A percentile compares a stretch with the other conserved stretches of the same genome.
These are phyloP conservation scores for Termitomyces sp. DNA, from an alignment of 768 basidiomycete species.

Conservation along the genomic window DNA sequence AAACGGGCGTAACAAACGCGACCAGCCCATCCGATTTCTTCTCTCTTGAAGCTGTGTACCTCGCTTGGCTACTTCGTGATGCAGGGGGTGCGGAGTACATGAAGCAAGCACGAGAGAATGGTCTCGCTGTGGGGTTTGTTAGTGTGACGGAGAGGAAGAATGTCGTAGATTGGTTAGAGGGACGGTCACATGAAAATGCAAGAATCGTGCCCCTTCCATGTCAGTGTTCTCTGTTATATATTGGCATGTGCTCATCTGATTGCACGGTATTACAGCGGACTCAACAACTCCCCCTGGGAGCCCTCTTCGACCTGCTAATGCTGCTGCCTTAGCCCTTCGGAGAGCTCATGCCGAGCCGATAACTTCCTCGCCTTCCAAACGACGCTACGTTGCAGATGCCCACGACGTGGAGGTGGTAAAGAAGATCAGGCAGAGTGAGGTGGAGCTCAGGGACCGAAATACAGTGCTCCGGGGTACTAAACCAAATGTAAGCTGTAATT, in stretches of 20 bases:
- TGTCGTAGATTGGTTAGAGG: slow-evolving; percentile 82
- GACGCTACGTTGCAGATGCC: slow-evolving; percentile 72
- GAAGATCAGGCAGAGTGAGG: slow-evolving; percentile 67
- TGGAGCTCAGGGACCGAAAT: slow-evolving; percentile 79
- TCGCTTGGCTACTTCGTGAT: slow-evolving; percentile 78
- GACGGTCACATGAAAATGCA: slow-evolving; percentile 43
- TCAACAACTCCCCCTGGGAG: slow-evolving; percentile 47
- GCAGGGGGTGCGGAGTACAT: slow-evolving; percentile 81
- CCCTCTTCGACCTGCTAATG: slow-evolving; percentile 24
- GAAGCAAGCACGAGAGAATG: slow-evolving; percentile 73
- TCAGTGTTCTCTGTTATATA: slow-evolving; percentile 20
- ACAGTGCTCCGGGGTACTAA: slow-evolving; percentile 81
- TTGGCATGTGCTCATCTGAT: neutral
- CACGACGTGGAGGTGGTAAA: slow-evolving; percentile 84
- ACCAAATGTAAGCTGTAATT: slow-evolving; percentile 55
- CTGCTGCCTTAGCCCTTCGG: slow-evolving; percentile 21
- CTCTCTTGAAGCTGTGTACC: slow-evolving; percentile 73
- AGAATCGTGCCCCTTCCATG: slow-evolving; percentile 42
- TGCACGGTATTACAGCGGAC: slow-evolving; percentile 26
- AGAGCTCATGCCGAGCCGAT: slow-evolving; percentile 22
- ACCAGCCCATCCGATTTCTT: slow-evolving; percentile 60
- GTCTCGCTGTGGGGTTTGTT: slow-evolving; percentile 70
- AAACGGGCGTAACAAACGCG: slow-evolving; percentile 42
- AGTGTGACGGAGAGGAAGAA: slow-evolving; percentile 83
- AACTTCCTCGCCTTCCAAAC: slow-evolving; percentile 53